Evolutionary conservation across 1,284 basidiomycete genomes (phyloP).

Genomic region (Irpex sp.): DNA sequence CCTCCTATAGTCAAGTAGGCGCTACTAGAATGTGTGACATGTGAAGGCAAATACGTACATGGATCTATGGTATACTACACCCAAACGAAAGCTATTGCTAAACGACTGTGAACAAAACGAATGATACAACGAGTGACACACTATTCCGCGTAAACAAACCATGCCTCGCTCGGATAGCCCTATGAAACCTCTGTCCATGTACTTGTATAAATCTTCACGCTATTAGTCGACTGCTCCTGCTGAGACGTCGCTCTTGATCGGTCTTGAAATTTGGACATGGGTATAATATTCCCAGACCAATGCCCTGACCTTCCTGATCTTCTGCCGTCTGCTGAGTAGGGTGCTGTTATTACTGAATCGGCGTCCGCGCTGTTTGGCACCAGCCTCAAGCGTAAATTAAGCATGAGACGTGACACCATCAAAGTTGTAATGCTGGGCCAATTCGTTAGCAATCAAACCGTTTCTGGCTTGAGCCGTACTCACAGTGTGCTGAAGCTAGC

Average conservation of each 20-base stretch:
- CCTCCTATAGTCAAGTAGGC: no score
- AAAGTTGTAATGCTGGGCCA: constrained; percentile 22
- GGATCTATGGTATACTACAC: not conserved
- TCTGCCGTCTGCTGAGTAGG: not conserved
- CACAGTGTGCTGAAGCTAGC: constrained; percentile 23
- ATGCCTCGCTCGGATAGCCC: no score
- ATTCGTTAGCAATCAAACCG: constrained; percentile 11
- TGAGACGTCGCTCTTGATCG: not conserved
- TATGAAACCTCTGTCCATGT: not conserved
- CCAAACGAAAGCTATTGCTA: not conserved
- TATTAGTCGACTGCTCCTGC: not conserved
- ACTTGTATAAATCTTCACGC: not conserved
- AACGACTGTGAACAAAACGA: not conserved
- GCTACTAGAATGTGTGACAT: no score
- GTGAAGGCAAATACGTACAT: no score
- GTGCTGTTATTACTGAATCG: not conserved
- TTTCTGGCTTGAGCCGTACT: not conserved
- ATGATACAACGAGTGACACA: not conserved
- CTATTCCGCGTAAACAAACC: not conserved
- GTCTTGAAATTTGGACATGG: not conserved
- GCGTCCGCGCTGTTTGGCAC: not conserved
- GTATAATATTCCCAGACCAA: not conserved
- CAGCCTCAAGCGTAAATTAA: constrained; percentile 18
- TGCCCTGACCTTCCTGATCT: not conserved
- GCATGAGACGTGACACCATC: constrained; percentile 27